These are phyloP conservation scores for Rhododendron kiyosumense DNA, from an alignment of 148 eudicot genomes.

Conservation along the genomic window DNA sequence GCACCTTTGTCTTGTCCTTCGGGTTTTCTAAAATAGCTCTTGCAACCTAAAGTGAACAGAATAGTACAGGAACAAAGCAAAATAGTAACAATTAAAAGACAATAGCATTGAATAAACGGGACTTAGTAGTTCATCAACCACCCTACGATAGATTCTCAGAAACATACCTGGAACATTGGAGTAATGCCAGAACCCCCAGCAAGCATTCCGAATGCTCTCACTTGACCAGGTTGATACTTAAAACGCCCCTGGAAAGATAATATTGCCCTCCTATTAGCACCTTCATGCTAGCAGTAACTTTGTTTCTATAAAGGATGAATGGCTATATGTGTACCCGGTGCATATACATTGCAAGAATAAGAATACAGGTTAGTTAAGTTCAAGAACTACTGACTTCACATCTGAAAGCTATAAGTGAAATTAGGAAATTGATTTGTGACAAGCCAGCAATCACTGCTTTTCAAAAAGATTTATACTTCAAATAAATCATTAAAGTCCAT, in stretches of 20 bases:
- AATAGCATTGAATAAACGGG: neutral
- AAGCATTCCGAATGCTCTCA: slow-evolving; percentile 87
- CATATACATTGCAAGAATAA: neutral
- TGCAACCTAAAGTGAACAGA: slow-evolving; percentile 42
- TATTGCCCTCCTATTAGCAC: neutral
- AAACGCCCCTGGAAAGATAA: slow-evolving; percentile 63
- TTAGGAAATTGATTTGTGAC: neutral
- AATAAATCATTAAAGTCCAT: neutral
- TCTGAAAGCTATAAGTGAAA: neutral
- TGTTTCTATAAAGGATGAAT: neutral
- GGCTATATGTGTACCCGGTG: neutral
- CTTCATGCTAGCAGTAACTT: neutral
- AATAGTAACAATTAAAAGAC: neutral
- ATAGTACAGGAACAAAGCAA: slow-evolving; percentile 6
- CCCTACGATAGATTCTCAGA: neutral
- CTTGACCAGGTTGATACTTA: slow-evolving; percentile 82
- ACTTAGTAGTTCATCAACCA: no score
- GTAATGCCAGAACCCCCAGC: slow-evolving; percentile 97
- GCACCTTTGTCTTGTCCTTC: slow-evolving; percentile 68
- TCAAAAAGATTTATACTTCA: neutral
- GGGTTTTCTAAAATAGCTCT: slow-evolving; percentile 88
- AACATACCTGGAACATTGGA: slow-evolving; percentile 71
- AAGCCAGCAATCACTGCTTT: neutral
- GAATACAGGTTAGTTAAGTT: neutral
- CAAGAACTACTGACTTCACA: neutral